Evolutionary conservation across 139 green algal species (phyloP).

Genomic region (Zygnema circumcarinatum): DNA sequence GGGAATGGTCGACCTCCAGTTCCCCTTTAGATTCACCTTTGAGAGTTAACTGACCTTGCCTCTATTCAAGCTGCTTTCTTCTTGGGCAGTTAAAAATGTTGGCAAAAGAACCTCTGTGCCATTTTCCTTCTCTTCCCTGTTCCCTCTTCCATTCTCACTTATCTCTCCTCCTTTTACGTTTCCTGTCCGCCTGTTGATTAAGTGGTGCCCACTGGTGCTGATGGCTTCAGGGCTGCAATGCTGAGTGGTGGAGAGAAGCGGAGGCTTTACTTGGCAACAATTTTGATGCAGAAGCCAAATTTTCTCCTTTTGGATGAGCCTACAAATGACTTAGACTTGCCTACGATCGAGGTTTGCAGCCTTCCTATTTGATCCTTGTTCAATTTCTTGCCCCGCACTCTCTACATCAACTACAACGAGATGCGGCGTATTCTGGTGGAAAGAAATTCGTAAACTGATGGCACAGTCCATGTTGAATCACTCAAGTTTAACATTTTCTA

Average conservation of each 20-base stretch:
- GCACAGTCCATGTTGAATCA: not conserved
- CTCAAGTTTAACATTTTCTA: not conserved
- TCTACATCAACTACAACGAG: constrained; percentile 8
- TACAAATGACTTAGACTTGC: constrained; percentile 82
- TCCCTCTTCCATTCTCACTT: too few relatives aligned
- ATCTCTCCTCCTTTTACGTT: too few relatives aligned
- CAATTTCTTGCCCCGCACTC: not conserved
- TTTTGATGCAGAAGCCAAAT: constrained; percentile 77
- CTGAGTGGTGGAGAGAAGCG: constrained; percentile 74
- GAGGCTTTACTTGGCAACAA: constrained; percentile 77
- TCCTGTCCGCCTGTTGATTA: too few relatives aligned
- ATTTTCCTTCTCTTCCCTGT: too few relatives aligned
- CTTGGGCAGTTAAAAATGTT: too few relatives aligned
- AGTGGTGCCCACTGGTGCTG: too few relatives aligned
- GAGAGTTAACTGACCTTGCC: too few relatives aligned
- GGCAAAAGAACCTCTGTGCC: too few relatives aligned
- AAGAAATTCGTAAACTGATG: not conserved
- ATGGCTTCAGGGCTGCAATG: constrained; percentile 62
- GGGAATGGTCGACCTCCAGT: too few relatives aligned
- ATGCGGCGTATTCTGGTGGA: too few relatives aligned
- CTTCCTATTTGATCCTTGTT: not conserved
- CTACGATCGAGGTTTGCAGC: constrained; percentile 69
- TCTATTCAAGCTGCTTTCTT: too few relatives aligned
- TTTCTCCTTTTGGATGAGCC: constrained; percentile 71
- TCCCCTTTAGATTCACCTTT: too few relatives aligned